Conservation (phyloP, 1,139 yeast species). For the Blastobotrys malaysiensis region DNA sequence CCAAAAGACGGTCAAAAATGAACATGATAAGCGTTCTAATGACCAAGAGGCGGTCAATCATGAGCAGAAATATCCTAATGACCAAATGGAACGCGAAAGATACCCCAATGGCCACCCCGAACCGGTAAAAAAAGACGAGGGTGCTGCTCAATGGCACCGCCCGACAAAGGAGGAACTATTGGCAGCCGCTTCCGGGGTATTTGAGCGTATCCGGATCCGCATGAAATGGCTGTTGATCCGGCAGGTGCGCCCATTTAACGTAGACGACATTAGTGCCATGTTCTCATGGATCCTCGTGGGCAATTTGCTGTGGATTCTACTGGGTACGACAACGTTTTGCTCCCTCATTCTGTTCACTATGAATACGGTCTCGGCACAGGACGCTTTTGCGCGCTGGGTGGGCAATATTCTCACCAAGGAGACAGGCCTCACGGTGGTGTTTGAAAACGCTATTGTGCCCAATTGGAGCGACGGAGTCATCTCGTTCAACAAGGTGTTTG, state of each 20-base stretch:
- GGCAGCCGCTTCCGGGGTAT: constrained; percentile 45
- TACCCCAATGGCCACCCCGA: too few species aligned
- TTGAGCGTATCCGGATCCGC: constrained; percentile 50
- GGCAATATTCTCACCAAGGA: constrained; percentile 83
- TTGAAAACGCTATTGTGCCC: constrained; percentile 92
- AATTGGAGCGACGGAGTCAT: constrained; percentile 90
- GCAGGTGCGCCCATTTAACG: constrained; percentile 67
- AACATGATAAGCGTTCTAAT: too few species aligned
- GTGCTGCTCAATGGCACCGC: constrained; percentile 13
- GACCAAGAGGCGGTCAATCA: too few species aligned
- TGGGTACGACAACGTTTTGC: constrained; percentile 87
- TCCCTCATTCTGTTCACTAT: constrained; percentile 71
- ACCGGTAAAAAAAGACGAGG: neutral
- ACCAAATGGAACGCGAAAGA: too few species aligned
- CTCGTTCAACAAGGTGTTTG: constrained; percentile 77
- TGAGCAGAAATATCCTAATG: neutral
- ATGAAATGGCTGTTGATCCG: constrained; percentile 65
- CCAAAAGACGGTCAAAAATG: too few species aligned
- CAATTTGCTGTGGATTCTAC: constrained; percentile 65
- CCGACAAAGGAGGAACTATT: constrained; percentile 47
- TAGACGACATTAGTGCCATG: constrained; percentile 84
- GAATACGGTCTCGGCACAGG: constrained; percentile 88
- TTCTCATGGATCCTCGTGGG: constrained; percentile 90
- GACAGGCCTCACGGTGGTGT: constrained; percentile 79
- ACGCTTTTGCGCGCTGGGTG: constrained; percentile 70